Evolutionary conservation across 352 stramenopile genomes (phyloP), one percentile per base, ranked within the genome.

Genomic region (Phytophthora cactorum): DNA sequence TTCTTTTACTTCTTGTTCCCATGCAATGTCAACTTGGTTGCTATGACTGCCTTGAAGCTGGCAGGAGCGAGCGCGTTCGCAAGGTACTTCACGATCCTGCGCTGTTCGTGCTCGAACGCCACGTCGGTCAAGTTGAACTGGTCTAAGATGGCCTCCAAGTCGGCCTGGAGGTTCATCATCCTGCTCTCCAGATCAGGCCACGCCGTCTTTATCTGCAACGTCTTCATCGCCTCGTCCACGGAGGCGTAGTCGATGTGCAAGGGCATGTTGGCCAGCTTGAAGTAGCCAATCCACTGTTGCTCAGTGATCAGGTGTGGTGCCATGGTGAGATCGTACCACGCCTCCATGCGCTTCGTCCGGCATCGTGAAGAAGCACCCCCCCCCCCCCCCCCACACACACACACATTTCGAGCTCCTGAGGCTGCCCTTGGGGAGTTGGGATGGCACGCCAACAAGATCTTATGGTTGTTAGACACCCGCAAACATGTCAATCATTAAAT

Each of bases 1-100:
- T 49, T 49, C 43, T 49, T 49, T 8, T 49, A 49, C 43, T 49
- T 49, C 43, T 49, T 49, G 17, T 49, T 49, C 43, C 29, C 43
- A 8, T 49, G 43, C 5, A 49, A 14, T 4, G n/a, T 49, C 43
- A 49, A 22, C 43, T 49, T 49, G 14, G 43, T 49, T 4, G 17
- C 7, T 8, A 49, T 49, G 5, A 28, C 43, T 28, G 43, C 12
- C 39, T 45, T 45, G 15, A 45, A 45, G 12, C 39, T 49, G 43
- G 43, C 43, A 5, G 15, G 43, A 27, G 43, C 43, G 2, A 49
- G n/a, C 17, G 43, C 17, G 17, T 49, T 22, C 15, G 43, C 17
- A 27, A 49, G 43, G 15, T 49, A 49, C 28, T 29, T 49, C n/a
- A 49, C 43, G n/a, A 49, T 49, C 43, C 43, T 27, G 43, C n/a